phyloP scores from a whole-genome alignment of 2,329 filamentous ascomycete species.

The Lachnellula arida region DNA sequence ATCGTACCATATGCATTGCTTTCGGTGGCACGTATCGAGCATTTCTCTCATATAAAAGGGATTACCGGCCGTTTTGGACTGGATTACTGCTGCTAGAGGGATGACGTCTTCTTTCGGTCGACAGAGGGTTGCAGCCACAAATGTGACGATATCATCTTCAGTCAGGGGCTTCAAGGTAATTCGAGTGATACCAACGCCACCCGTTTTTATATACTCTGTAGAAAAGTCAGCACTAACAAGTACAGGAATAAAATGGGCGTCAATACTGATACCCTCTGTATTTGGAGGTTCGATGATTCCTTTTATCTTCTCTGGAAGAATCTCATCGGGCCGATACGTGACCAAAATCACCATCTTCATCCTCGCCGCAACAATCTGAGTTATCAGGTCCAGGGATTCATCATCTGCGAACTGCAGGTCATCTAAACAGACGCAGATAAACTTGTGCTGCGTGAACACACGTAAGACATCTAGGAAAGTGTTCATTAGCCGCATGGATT shows the following conservation, averaged over 20 bases:
- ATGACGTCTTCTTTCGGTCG: constrained; percentile 66
- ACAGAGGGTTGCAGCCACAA: constrained; percentile 77
- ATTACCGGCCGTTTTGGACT: constrained; percentile 71
- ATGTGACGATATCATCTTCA: constrained; percentile 76
- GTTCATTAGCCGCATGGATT: constrained; percentile 73
- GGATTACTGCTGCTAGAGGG: constrained; percentile 76
- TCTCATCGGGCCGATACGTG: constrained; percentile 66
- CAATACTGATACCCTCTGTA: constrained; percentile 43
- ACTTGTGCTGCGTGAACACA: constrained; percentile 74
- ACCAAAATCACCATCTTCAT: constrained; percentile 77
- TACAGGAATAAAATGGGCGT: constrained; percentile 15
- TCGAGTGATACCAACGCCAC: constrained; percentile 57
- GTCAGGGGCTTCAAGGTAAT: constrained; percentile 68
- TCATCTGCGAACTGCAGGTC: constrained; percentile 88
- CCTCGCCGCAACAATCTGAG: constrained; percentile 71
- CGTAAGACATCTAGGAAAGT: constrained; percentile 83
- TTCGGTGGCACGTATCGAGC: constrained; percentile 79
- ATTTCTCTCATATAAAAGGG: constrained; percentile 91
- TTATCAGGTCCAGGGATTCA: constrained; percentile 79
- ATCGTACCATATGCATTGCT: constrained; percentile 86
- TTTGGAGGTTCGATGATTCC: constrained; percentile 51
- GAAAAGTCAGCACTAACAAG: constrained; percentile 20
- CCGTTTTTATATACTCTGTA: constrained; percentile 31
- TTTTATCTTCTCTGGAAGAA: constrained; percentile 51
- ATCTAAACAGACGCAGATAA: constrained; percentile 85